phyloP scores from a whole-genome alignment of 1,284 basidiomycete species.

The Hypsizygus ulmarius region DNA sequence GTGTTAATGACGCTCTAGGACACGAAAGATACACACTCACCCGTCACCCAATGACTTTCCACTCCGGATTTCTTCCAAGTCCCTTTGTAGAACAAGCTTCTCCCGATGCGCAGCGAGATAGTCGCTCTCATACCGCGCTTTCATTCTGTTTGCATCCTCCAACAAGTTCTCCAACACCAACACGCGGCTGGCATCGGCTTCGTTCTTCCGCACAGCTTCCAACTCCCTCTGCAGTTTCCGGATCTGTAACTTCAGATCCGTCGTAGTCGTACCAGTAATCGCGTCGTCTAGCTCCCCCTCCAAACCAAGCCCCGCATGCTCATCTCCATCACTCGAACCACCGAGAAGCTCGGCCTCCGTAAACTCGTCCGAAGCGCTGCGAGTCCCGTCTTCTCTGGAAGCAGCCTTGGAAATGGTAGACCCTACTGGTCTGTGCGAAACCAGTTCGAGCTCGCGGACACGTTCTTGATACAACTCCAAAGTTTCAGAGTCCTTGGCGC shows the following conservation, averaged over 20 bases:
- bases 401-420: conserved; percentile 21
- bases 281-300: conserved; percentile 87
- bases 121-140: conserved; percentile 85
- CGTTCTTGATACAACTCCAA: conserved; percentile 89
- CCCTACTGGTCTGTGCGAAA: conserved; percentile 41
- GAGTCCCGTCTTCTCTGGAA: conserved; percentile 7
- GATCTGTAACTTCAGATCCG: conserved; percentile 85
- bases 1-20: neutral
- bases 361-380: conserved; percentile 12
- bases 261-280: conserved; percentile 82
- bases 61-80: conserved; percentile 86
- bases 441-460: conserved; percentile 84
- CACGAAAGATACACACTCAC: conserved; percentile 38
- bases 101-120: conserved; percentile 85
- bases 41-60: conserved; percentile 83
- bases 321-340: conserved; percentile 40
- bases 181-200: conserved; percentile 71
- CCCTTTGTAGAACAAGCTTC: conserved; percentile 76
- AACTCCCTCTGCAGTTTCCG: conserved; percentile 83
- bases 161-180: conserved; percentile 87
- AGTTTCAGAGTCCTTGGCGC: conserved; percentile 79
- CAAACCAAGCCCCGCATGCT: conserved; percentile 57
- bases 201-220: conserved; percentile 69
- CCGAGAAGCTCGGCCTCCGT: conserved; percentile 24
- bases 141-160: conserved; percentile 89